Conservation (phyloP, 2,329 filamentous ascomycete species). For the Colletotrichum echinochloae region DNA sequence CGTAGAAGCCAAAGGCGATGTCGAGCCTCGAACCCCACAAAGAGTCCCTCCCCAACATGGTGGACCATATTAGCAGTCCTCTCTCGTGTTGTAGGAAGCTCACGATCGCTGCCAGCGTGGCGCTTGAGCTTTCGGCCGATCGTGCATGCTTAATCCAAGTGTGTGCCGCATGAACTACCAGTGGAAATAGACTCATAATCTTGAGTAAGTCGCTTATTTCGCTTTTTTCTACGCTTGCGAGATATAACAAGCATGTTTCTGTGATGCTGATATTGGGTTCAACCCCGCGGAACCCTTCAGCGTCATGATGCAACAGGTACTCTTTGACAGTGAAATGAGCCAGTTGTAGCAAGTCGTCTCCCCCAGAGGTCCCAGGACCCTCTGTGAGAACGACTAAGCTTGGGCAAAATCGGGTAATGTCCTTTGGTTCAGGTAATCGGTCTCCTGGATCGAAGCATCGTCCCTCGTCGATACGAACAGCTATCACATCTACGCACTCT, state of each 20-base stretch:
- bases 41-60: too few species aligned
- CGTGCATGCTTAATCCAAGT: not conserved
- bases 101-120: not conserved
- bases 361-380: not conserved
- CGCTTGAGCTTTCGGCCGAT: not conserved
- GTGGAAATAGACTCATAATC: not conserved
- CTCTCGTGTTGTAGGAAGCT: not conserved
- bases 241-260: not conserved
- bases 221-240: not conserved
- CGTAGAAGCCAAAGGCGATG: not conserved
- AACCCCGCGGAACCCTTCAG: not conserved
- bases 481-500: slow-evolving; percentile 44
- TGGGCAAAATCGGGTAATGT: slow-evolving; percentile 40
- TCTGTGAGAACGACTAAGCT: slow-evolving; percentile 39
- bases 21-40: too few species aligned
- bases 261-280: not conserved
- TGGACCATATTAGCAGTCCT: too few species aligned
- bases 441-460: slow-evolving; percentile 31
- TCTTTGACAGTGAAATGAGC: slow-evolving; percentile 46
- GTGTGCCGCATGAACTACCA: not conserved
- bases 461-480: slow-evolving; percentile 39
- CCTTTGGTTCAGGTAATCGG: slow-evolving; percentile 4
- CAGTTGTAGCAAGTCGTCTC: slow-evolving; percentile 41
- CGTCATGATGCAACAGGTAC: slow-evolving; percentile 38
- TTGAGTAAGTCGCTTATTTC: too few species aligned